These are phyloP conservation scores for Diaporthe destruens DNA, from an alignment of 2,329 filamentous ascomycete species.

Conservation along the genomic window DNA sequence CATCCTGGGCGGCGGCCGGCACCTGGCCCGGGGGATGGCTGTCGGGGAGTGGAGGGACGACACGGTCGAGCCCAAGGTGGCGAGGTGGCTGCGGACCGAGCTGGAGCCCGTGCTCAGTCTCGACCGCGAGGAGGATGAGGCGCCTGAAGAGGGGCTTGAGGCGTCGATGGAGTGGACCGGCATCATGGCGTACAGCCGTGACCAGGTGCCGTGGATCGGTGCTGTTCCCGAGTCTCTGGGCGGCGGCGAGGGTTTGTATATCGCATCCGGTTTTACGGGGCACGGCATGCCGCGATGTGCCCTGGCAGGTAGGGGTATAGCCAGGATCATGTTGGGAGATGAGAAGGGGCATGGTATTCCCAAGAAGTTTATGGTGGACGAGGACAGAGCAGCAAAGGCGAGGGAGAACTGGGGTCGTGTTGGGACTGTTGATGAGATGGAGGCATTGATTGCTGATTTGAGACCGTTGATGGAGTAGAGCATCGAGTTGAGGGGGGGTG, in stretches of 20 bases:
- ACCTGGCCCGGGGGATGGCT: constrained; percentile 62
- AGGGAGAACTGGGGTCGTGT: constrained; percentile 40
- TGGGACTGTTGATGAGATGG: constrained; percentile 42
- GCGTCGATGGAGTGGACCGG: constrained; percentile 80
- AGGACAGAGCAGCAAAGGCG: constrained; percentile 48
- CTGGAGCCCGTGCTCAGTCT: constrained; percentile 59
- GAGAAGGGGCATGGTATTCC: constrained; percentile 59
- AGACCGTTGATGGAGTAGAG: background rate
- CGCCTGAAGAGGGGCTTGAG: constrained; percentile 56
- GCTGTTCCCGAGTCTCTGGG: constrained; percentile 66
- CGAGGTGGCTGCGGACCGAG: constrained; percentile 65
- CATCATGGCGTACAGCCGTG: constrained; percentile 81
- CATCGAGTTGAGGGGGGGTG: too few species aligned
- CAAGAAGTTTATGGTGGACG: constrained; percentile 55
- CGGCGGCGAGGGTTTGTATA: constrained; percentile 69
- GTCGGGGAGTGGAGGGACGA: constrained; percentile 55
- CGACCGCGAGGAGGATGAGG: constrained; percentile 46
- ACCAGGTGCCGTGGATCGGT: constrained; percentile 79
- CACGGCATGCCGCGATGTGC: constrained; percentile 84
- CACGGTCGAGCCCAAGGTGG: constrained; percentile 58
- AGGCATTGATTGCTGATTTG: constrained; percentile 38
- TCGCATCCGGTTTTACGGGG: constrained; percentile 77
- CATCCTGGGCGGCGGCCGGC: constrained; percentile 78
- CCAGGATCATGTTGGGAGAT: constrained; percentile 65
- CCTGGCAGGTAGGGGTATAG: constrained; percentile 73